Base-by-base conservation (phyloP, 331 rosid species). In the Cydonia oblonga region DNA sequence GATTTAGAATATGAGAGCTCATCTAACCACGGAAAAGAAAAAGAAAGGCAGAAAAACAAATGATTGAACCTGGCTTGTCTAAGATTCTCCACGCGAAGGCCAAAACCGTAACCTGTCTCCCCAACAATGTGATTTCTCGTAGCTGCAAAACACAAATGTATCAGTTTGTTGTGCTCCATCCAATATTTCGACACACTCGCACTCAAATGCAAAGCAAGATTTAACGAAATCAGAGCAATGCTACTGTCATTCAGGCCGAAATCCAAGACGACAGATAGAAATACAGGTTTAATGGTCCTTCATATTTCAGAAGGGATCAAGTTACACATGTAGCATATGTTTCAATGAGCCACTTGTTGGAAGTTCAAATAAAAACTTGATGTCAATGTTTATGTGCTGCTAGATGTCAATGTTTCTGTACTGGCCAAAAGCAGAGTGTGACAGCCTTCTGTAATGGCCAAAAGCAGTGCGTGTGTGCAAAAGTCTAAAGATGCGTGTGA, bases 21-120 rank as follows among this genome's bases (percentile, higher is more conserved):
- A 10, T 60, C 23, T 71, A 32, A 35, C 8, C 3, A 57, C 2
- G 15, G 28, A 19, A 29, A 15, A 18, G 10, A 20, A 29, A 13
- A 29, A 12, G 16, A 20, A 29, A 79, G 62, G 14, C 26, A 75
- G 61, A 78, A 78, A 23, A 78, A 23, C 53, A 70, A 73, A 74
- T 30, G 68, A 75, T 49, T n/a, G 20, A 75, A 95, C 97, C 99
- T 95, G 92, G 99, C 99, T 83, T 95, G 96, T 83, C 99, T 85
- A 10, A 95, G 87, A 77, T 90, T 85, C 84, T 95, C 96, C 29
- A 87, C 79, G 8, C 87, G 96, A 74, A 95, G 66, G 83, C 96
- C 97, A 79, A 95, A 95, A 32, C 99, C 99, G 42, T 69, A 95
- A 57, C 79, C 90, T 62, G 84, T 35, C n/a, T 66, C 80, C 58